A percentile compares a stretch with the other conserved stretches of the same genome.
Evolutionary conservation across 257 asterid genomes (phyloP).

Genomic region (Solanum dulcamara): DNA sequence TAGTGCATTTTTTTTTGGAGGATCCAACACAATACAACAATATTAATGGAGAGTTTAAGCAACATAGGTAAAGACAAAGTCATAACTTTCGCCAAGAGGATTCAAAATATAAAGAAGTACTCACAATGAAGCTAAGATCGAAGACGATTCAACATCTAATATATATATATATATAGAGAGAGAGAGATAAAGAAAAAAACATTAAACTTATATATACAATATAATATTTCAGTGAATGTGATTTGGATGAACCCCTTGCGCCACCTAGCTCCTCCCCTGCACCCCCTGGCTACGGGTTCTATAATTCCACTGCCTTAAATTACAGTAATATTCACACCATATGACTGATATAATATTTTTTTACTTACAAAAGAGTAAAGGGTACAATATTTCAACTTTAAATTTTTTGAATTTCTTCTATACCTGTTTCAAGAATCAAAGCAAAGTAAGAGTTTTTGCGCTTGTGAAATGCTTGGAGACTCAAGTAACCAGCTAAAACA

Average conservation of each 20-base stretch:
- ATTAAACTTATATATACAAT: too few species aligned
- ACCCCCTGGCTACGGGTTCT: too few species aligned
- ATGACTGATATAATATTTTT: neutral
- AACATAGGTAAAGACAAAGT: neutral
- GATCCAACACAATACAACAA: neutral
- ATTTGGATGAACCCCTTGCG: neutral
- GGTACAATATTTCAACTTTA: neutral
- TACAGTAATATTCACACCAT: neutral
- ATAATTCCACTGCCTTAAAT: neutral
- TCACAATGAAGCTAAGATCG: neutral
- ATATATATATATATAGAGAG: neutral
- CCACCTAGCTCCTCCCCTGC: neutral
- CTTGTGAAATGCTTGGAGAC: slow-evolving; percentile 78
- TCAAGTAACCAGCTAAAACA: slow-evolving; percentile 79
- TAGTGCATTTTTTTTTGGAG: neutral
- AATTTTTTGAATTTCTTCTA: neutral
- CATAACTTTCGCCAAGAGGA: neutral
- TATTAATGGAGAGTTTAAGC: neutral
- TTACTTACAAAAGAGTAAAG: neutral
- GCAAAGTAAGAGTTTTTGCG: slow-evolving; percentile 73
- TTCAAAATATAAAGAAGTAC: neutral
- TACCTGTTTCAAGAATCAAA: slow-evolving; percentile 69
- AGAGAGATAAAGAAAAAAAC: neutral
- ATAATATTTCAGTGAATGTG: neutral
- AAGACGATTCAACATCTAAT: neutral